Evolutionary conservation across 306 rosid species (phyloP).

Genomic region (Castanopsis chinensis): DNA sequence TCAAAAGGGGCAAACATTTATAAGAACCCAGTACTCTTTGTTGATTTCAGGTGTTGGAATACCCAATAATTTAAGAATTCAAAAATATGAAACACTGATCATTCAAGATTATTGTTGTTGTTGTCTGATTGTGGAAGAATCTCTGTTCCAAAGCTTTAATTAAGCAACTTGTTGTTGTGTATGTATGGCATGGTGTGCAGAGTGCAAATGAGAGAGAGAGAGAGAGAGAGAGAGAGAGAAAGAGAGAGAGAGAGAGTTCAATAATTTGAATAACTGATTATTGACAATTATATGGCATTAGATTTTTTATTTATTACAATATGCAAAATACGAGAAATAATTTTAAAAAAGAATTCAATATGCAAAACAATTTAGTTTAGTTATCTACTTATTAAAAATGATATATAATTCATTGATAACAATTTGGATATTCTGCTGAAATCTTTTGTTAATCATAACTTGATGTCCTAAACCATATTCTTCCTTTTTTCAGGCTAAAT

Average conservation of each 20-base stretch:
- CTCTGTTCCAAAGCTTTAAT: neutral
- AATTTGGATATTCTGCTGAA: slow-evolving; percentile 17
- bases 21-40: neutral
- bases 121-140: neutral
- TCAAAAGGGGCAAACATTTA: neutral
- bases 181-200: neutral
- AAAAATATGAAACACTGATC: neutral
- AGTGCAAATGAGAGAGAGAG: neutral
- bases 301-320: neutral
- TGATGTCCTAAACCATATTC: slow-evolving; percentile 11
- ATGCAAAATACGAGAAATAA: neutral
- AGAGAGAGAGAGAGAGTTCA: neutral
- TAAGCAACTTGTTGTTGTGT: neutral
- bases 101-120: neutral
- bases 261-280: neutral
- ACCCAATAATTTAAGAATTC: neutral
- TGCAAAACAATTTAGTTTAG: neutral
- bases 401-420: neutral
- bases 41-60: neutral
- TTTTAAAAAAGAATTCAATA: neutral
- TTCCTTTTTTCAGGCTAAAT: slow-evolving; percentile 68
- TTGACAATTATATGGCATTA: neutral
- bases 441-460: neutral
- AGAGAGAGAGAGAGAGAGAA: neutral
- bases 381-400: neutral